Evolutionary conservation across 768 basidiomycete species (phyloP), one percentile per base, ranked within the genome.

Genomic region (Boletus fagicola): DNA sequence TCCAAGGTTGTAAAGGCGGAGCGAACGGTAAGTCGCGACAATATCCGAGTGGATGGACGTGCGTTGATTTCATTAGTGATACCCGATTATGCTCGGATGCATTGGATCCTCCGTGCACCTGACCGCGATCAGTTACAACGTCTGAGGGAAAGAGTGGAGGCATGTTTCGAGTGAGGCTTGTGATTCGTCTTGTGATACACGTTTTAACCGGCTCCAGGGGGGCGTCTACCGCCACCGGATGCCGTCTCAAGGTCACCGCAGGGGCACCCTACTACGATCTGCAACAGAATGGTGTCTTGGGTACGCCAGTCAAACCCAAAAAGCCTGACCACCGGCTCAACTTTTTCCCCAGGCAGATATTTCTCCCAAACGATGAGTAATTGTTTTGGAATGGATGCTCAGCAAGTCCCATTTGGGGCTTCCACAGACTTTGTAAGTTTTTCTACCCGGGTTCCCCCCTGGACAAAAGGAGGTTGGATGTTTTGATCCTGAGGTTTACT

Each of bases 31-130:
- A 57, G 78, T 64, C 28, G 15, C 54, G 31, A 53, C 35, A 28
- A 51, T 18, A 20, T 35, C 53, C 45, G 47, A 43, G 15, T 13
- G 26, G 12, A 38, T 24, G n/a, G 28, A 40, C 28, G 5, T 35
- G 38, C 31, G 46, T 44, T 47, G 31, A 51, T 49, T 44, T 56
- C 38, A 36, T 55, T 57, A 92, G 92, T 93, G 38, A 92, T 92
- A 54, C 92, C 93, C 1, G 91, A 92, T 68, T 87, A 92, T 62
- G 79, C 90, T 31, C 83, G 80, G 62, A 84, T 94, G 83, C 74
- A 72, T 3, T 94, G 89, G 83, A 69, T 83, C 28, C 81, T 86
- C 18, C 82, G 92, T 20, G 87, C 92, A 28, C 83, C 88, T 15
- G 85, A 80, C 12, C 78, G 77, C 60, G 74, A 68, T 40, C 85